phyloP scores from a whole-genome alignment of 148 eudicot genomes.

The Cornus suecica region DNA sequence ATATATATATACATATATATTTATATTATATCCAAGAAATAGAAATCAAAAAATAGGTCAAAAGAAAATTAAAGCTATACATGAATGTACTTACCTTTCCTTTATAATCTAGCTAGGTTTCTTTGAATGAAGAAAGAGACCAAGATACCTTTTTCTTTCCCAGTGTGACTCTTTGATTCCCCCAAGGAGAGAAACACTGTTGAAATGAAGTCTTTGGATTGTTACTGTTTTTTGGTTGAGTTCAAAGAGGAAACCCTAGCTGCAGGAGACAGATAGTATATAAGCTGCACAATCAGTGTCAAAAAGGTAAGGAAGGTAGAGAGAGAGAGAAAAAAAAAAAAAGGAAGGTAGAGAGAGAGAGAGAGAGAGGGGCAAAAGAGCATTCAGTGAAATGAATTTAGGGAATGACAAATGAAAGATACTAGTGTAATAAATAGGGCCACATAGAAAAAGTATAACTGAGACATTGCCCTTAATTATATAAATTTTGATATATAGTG shows the following conservation, averaged over 20 bases:
- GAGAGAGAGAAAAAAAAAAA: slow-evolving; percentile 2
- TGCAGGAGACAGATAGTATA: slow-evolving; percentile 5
- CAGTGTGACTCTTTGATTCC: background rate
- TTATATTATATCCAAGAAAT: background rate
- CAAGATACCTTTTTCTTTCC: background rate
- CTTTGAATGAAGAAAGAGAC: background rate
- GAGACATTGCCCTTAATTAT: background rate
- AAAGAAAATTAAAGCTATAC: background rate
- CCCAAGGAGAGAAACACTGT: background rate
- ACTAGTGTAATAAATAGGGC: slow-evolving; percentile 10
- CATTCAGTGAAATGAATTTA: slow-evolving; percentile 4
- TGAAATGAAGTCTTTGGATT: background rate
- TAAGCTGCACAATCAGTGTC: slow-evolving; percentile 7
- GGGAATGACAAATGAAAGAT: background rate
- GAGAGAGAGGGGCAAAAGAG: background rate
- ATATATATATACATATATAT: no score
- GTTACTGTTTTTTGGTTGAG: background rate
- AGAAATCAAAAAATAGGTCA: background rate
- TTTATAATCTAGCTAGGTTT: background rate
- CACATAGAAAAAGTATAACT: background rate
- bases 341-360: slow-evolving; percentile 1
- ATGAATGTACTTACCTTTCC: background rate
- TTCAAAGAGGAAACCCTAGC: slow-evolving; percentile 17
- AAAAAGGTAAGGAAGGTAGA: background rate
- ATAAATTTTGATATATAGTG: no score